These are phyloP conservation scores for Lodderomyces parapsilosis DNA, from an alignment of 1,139 yeast species.

Conservation along the genomic window DNA sequence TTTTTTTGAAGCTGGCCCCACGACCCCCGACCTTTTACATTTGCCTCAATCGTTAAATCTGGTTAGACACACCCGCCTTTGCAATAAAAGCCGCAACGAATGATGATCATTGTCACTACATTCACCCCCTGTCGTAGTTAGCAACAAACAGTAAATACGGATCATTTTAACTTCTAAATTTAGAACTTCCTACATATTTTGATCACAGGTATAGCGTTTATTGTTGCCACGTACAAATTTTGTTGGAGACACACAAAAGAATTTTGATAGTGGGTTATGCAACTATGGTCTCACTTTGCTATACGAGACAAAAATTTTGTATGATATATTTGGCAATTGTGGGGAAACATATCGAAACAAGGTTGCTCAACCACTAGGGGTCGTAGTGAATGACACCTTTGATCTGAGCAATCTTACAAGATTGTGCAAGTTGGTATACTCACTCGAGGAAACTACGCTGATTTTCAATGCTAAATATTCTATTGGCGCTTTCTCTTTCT, in stretches of 20 bases:
- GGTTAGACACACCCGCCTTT: neutral
- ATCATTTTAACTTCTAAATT: neutral
- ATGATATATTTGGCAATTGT: too few species aligned
- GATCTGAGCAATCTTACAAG: too few species aligned
- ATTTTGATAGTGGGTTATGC: neutral
- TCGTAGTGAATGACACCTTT: too few species aligned
- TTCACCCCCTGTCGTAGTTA: slow-evolving; percentile 2
- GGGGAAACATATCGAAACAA: too few species aligned
- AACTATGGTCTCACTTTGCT: neutral
- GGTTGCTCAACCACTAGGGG: too few species aligned
- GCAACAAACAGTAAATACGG: neutral
- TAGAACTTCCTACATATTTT: neutral
- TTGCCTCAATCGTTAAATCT: neutral
- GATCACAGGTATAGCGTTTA: neutral
- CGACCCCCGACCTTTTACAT: neutral
- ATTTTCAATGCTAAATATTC: neutral
- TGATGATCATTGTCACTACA: neutral
- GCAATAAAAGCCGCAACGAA: neutral
- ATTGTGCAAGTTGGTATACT: too few species aligned
- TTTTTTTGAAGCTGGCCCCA: neutral
- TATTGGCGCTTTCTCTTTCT: slow-evolving; percentile 8
- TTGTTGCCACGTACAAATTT: too few species aligned
- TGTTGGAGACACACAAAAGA: too few species aligned
- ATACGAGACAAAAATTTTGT: neutral
- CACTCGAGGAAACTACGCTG: too few species aligned